A percentile compares a stretch with the other conserved stretches of the same genome.
These are phyloP conservation scores for Clonostachys rosea DNA, from an alignment of 2,329 filamentous ascomycete species.

Conservation along the genomic window DNA sequence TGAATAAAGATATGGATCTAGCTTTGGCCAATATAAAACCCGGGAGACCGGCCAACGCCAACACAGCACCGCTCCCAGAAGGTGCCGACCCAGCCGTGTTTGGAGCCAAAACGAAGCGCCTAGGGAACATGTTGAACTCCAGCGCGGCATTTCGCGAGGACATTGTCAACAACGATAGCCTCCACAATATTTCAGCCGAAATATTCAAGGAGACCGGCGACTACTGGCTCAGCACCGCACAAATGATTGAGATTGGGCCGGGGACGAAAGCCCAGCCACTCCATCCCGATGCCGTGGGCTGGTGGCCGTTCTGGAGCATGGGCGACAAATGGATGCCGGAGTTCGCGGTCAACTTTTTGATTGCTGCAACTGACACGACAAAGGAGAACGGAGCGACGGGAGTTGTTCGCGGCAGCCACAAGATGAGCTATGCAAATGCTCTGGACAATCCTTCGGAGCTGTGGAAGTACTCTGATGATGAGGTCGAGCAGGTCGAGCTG, in stretches of 20 bases:
- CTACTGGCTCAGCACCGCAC: constrained; percentile 17
- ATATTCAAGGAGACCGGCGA: constrained; percentile 14
- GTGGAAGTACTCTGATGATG: background rate
- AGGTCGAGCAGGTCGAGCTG: constrained; percentile 12
- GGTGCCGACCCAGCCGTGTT: background rate
- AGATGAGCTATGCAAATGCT: background rate
- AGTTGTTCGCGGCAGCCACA: constrained; percentile 11
- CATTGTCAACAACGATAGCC: background rate
- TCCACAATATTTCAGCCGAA: background rate
- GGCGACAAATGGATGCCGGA: background rate
- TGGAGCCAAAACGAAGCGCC: background rate
- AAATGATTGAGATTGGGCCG: constrained; percentile 14
- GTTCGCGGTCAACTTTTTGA: constrained; percentile 9
- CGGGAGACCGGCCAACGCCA: background rate
- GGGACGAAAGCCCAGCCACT: constrained; percentile 14
- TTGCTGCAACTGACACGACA: constrained; percentile 8
- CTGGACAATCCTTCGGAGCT: constrained; percentile 10
- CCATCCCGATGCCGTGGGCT: constrained; percentile 10
- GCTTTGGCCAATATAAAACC: background rate
- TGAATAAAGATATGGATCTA: constrained; percentile 4
- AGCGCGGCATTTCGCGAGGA: background rate
- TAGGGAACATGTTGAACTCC: background rate
- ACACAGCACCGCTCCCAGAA: background rate
- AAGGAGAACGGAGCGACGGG: constrained; percentile 10
- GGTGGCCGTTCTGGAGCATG: constrained; percentile 4